These are phyloP conservation scores for Aureobasidium melanogenum DNA, from an alignment of 2,329 filamentous ascomycete species.

Conservation along the genomic window DNA sequence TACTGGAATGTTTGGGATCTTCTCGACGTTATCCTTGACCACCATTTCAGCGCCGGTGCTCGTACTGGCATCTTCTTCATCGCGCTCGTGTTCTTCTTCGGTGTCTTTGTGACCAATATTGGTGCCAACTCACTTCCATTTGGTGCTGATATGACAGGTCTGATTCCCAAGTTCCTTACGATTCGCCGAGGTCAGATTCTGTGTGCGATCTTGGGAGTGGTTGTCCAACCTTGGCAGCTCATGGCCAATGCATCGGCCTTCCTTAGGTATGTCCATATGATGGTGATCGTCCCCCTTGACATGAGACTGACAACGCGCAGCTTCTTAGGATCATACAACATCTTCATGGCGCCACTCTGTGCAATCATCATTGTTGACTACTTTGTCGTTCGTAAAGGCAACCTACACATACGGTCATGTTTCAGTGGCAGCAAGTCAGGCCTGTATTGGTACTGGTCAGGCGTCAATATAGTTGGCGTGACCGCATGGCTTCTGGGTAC, in stretches of 20 bases:
- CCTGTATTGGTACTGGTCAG: constrained; percentile 10
- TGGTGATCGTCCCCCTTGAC: background rate
- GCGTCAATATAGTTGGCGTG: constrained; percentile 7
- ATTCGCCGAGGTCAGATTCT: constrained; percentile 36
- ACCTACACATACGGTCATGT: constrained; percentile 32
- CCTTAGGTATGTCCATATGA: constrained; percentile 15
- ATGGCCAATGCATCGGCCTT: constrained; percentile 33
- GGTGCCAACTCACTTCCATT: constrained; percentile 34
- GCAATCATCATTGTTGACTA: constrained; percentile 34
- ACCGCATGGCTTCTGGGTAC: constrained; percentile 11
- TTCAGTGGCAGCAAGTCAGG: constrained; percentile 18
- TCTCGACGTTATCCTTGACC: constrained; percentile 31
- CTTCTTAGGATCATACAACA: constrained; percentile 34
- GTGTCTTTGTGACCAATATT: constrained; percentile 37
- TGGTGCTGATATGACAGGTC: constrained; percentile 33
- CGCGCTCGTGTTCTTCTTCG: constrained; percentile 28
- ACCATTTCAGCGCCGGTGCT: constrained; percentile 30
- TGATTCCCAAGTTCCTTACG: constrained; percentile 35
- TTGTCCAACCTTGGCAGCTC: constrained; percentile 36
- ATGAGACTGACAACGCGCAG: constrained; percentile 16
- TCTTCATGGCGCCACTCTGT: constrained; percentile 35
- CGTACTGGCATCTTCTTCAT: constrained; percentile 34
- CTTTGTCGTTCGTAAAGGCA: constrained; percentile 30
- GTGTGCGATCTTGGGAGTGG: constrained; percentile 29
- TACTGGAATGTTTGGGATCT: constrained; percentile 41